Base-by-base conservation (phyloP, 805 yeast genomes). In the Henningerozyma blattae region DNA sequence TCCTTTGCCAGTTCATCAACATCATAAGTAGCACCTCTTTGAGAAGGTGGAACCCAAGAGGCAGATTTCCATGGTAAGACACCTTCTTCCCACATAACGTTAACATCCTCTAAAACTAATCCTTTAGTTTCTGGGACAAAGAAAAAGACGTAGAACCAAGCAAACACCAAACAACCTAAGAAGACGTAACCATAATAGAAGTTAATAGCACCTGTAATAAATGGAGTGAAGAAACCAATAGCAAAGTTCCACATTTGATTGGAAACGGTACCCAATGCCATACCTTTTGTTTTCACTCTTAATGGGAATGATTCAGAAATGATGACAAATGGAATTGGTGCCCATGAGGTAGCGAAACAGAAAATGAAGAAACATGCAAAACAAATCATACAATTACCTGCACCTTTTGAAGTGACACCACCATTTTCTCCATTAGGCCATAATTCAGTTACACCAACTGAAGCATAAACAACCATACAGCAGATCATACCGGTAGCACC, bases 71-170 rank as follows among this genome's bases (percentile, higher is more conserved):
- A 67, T 33, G 72, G 62, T 35, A 54, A 45, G 27, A 61, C 62
- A 44, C 56, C 58, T 32, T 60, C 57, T 18, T 66, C 55, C 48
- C 63, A 68, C 65, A 76, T 62, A 50, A 70, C 76, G 54, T 82
- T 87, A 42, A 83, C 83, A 59, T 83, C 85, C 61, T 83, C 94
- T 54, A 84, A 69, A 30, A 82, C 69, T 48, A 82, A 68, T 38
- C 93, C 93, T 63, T 73, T 75, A 36, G 94, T 84, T 60, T 81
- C 89, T 47, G 75, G 75, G 39, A 84, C 74, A 45, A 68, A 67
- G 66, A 82, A 75, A 66, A 68, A 74, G 34, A 81, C 81, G 56
- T 78, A 84, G 58, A 78, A 64, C 52, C 77, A 47, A 18, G 70
- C 59, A 43, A 63, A 70, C 15, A 74, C 58, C 61, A 75, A 60